Base-by-base conservation (phyloP, 495 filamentous ascomycete genomes). In the Cryomyces antarcticus region DNA sequence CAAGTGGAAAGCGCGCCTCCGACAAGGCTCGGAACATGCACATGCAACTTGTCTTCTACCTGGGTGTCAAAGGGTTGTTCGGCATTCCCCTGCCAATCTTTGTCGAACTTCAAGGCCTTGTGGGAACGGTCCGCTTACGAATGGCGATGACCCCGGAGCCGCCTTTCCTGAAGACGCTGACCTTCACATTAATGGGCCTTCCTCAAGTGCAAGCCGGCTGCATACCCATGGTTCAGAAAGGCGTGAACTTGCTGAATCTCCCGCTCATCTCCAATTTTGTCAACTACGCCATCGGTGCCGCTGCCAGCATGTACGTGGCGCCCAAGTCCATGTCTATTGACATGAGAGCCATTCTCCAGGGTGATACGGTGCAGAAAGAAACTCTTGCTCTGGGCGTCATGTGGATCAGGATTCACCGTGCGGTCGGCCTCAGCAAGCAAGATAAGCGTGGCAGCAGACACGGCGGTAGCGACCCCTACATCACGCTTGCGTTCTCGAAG, bases 321-420 rank as follows among this genome's bases (percentile, higher is more conserved):
- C 88, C 88, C n/a, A 96, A 93, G 59, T 87, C 81, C 0, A 80
- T 94, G 79, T 82, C 81, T 3, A 71, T 96, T 45, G 87, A 96
- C 52, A 70, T 96, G 43, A 75, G 80, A 46, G 87, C 86, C 61
- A 78, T 95, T 63, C 68, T 95, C 1, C 75, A 81, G 52, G 88
- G 87, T 33, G 88, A 96, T 47, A 75, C 81, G 54, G 81, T 96
- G 50, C 71, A 81, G 50, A 94, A 95, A 57, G 88, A 95, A 31
- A 80, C 78, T 5, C 64, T 77, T 31, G 82, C 88, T 2, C 57
- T 96, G 30, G 88, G 88, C 34, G 69, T 93, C 13, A 70, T 95
- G 53, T 95, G 86, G 74, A 73, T 95, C 57, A 73, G 80, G 7
- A 95, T 95, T 41, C 80, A 94, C 60, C 79, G 80, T 42, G 88